Conservation (phyloP, 108 stramenopile genomes). For the Nannochloropsis oceanica region DNA sequence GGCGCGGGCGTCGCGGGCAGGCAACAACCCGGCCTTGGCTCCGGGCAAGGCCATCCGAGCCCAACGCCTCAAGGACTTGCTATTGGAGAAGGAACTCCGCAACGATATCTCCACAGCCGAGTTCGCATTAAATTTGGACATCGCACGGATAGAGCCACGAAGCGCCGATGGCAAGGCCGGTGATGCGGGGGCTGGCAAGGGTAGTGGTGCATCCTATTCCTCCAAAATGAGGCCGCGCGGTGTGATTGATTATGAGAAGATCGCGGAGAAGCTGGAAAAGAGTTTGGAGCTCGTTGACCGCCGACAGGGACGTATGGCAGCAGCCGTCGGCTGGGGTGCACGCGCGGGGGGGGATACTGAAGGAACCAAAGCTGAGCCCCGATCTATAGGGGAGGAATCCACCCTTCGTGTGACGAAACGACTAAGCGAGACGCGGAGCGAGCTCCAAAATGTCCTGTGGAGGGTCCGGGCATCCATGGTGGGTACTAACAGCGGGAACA, state of each 20-base stretch:
- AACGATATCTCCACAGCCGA: constrained; percentile 36
- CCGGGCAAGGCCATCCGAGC: neutral
- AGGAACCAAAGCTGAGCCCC: neutral
- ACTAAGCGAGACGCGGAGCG: neutral
- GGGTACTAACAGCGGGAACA: neutral
- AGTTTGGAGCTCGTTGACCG: constrained; percentile 12
- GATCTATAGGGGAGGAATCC: neutral
- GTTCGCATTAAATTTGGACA: constrained; percentile 27
- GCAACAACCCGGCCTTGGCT: neutral
- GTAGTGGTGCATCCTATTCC: neutral
- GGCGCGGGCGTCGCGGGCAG: neutral
- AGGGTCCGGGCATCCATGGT: neutral
- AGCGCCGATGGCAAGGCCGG: neutral
- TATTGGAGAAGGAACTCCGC: constrained; percentile 15
- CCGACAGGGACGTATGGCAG: neutral
- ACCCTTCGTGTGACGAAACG: neutral
- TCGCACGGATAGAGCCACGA: neutral
- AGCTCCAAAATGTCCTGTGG: neutral
- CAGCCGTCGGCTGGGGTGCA: neutral
- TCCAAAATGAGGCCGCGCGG: neutral
- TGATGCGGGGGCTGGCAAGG: neutral
- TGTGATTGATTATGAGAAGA: constrained; percentile 32
- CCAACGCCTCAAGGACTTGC: neutral
- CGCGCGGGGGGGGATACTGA: neutral
- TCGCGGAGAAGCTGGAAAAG: constrained; percentile 33